Evolutionary conservation across 148 eudicot genomes (phyloP), one percentile per base, ranked within the genome.

Genomic region (Camellia granthamiana): DNA sequence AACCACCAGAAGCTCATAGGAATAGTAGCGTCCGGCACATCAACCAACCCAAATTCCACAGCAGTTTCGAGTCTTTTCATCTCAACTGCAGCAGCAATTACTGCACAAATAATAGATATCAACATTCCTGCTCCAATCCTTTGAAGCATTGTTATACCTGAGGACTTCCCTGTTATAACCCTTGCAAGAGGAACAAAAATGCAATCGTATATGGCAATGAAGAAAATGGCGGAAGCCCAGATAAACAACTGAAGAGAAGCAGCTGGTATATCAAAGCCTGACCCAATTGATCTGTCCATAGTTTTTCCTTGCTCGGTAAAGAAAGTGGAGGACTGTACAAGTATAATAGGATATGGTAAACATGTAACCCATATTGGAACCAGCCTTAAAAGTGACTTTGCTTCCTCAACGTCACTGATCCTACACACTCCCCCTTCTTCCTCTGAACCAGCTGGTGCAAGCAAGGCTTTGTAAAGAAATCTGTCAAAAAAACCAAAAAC

Each of bases 331-430:
- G 77, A 56, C 14, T 86, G 90, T 41, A 89, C 83, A 72, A 74
- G 83, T n/a, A 84, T 77, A 3, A 85, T 43, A 49, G 83, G 84
- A 6, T 83, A 85, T 10, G 54, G 70, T 44, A 89, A 79, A 76
- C 88, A 81, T 0, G 88, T 75, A 0, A 67, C 8, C 89, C 89
- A 85, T 43, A 89, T 81, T 16, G 91, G 91, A 72, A 89, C 41
- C 2, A 89, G 80, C 43, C 85, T 72, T 12, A 89, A 72, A 44
- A 87, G 77, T 47, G 86, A 68, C 43, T 89, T 87, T 14, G 89
- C 89, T n/a, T 89, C 88, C 78, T 89, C 91, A 0, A 87, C 83
- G 30, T 87, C 85, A 52, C 19, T 65, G 12, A 75, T 71, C 73
- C 77, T 88, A 72, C 90, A 86, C 13, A 63, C 60, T 67, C 56